Evolutionary conservation across 2,329 filamentous ascomycete species (phyloP).

Genomic region (Cladophialophora yegresii): DNA sequence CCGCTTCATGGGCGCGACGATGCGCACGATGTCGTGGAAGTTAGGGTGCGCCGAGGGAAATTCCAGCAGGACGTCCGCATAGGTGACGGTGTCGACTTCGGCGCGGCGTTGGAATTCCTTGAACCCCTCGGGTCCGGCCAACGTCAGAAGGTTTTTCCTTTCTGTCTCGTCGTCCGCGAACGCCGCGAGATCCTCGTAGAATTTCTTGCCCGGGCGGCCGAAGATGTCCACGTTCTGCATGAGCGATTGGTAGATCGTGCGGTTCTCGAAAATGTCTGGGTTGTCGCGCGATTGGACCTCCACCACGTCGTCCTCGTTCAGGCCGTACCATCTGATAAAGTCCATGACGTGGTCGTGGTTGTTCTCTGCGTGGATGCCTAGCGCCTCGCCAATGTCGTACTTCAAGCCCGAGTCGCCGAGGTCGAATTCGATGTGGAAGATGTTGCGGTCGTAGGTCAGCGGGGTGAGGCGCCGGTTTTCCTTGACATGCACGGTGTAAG

Average conservation of each 20-base stretch:
- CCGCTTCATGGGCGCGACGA: conserved; percentile 90
- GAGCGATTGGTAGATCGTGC: conserved; percentile 89
- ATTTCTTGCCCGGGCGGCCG: conserved; percentile 92
- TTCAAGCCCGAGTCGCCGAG: conserved; percentile 86
- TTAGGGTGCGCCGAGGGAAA: conserved; percentile 84
- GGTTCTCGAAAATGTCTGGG: conserved; percentile 71
- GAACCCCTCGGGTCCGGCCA: conserved; percentile 77
- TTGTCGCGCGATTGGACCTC: conserved; percentile 87
- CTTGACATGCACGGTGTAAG: conserved; percentile 83
- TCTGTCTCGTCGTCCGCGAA: conserved; percentile 82
- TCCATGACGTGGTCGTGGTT: conserved; percentile 73
- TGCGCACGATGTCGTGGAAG: conserved; percentile 84
- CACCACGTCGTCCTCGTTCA: conserved; percentile 81
- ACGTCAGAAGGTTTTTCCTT: conserved; percentile 73
- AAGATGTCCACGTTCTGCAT: conserved; percentile 95
- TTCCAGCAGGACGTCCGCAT: conserved; percentile 84
- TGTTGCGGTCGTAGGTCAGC: conserved; percentile 88
- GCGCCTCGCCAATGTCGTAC: conserved; percentile 95
- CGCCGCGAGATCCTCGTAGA: conserved; percentile 89
- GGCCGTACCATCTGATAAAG: conserved; percentile 88
- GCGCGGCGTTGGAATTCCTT: conserved; percentile 88
- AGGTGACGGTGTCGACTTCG: conserved; percentile 89
- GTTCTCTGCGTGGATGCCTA: conserved; percentile 95
- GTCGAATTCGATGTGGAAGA: conserved; percentile 99
- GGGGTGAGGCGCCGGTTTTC: conserved; percentile 95